These are phyloP conservation scores for Podospora fimiseda DNA, from an alignment of 495 filamentous ascomycete species.

Conservation along the genomic window DNA sequence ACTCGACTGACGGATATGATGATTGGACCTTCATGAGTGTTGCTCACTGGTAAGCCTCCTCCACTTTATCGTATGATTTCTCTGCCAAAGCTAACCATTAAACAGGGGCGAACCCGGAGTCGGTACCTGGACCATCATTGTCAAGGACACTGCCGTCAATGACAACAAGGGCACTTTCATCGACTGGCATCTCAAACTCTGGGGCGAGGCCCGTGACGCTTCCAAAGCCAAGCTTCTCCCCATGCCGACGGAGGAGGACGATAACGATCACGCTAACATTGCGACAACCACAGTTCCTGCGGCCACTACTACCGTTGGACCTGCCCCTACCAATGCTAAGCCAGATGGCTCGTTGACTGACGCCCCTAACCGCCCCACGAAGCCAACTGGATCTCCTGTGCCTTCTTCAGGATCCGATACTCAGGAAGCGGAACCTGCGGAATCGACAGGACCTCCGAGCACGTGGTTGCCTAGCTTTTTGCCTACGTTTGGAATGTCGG, in stretches of 20 bases:
- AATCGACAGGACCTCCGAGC: constrained; percentile 34
- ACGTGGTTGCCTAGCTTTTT: constrained; percentile 79
- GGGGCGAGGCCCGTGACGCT: constrained; percentile 80
- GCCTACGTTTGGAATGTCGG: constrained; percentile 89
- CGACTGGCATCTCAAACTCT: constrained; percentile 92
- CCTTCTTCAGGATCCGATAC: constrained; percentile 34
- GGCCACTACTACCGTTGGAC: constrained; percentile 33
- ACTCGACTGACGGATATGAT: constrained; percentile 61
- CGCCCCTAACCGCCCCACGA: constrained; percentile 71
- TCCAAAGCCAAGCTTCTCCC: constrained; percentile 65
- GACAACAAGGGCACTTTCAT: constrained; percentile 66
- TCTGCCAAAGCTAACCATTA: constrained; percentile 14
- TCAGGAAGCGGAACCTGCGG: constrained; percentile 17
- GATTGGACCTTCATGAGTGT: constrained; percentile 99
- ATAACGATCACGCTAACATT: constrained; percentile 65
- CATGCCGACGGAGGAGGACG: constrained; percentile 76
- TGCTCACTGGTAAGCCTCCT: constrained; percentile 71
- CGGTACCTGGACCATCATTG: constrained; percentile 83
- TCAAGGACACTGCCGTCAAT: constrained; percentile 82
- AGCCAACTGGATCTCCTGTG: constrained; percentile 34
- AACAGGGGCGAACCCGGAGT: constrained; percentile 79
- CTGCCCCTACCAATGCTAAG: constrained; percentile 23
- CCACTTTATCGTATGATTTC: constrained; percentile 7
- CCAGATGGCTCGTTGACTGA: constrained; percentile 53
- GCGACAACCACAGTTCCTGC: constrained; percentile 36